Conservation (phyloP, 2,329 filamentous ascomycete species). For the Aspergillus tubingensis region DNA sequence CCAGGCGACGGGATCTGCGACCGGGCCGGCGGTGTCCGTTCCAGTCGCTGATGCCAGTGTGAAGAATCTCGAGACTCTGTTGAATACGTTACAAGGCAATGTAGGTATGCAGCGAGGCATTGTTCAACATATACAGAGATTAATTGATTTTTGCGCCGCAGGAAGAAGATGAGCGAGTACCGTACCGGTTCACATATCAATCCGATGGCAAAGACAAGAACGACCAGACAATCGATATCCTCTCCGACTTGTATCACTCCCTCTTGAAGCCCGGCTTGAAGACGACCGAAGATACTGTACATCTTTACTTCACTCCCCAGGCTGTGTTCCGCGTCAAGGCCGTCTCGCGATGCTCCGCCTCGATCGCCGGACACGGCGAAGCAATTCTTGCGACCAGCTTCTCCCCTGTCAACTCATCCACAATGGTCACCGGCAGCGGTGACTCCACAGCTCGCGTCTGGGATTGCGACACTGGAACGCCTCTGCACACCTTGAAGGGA, state of each 20-base stretch:
- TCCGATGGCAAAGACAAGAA: constrained; percentile 36
- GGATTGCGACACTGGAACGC: constrained; percentile 93
- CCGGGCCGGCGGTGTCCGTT: constrained; percentile 71
- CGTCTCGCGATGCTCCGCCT: constrained; percentile 84
- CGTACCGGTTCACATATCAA: constrained; percentile 66
- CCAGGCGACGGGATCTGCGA: constrained; percentile 68
- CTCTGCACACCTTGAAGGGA: constrained; percentile 79
- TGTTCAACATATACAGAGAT: neutral
- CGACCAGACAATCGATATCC: constrained; percentile 47
- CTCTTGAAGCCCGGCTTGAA: constrained; percentile 54
- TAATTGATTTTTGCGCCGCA: constrained; percentile 24
- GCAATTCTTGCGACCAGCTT: constrained; percentile 86
- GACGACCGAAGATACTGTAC: constrained; percentile 63
- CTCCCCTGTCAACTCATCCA: constrained; percentile 73
- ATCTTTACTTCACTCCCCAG: constrained; percentile 73
- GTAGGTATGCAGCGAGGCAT: constrained; percentile 47
- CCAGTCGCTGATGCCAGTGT: constrained; percentile 82
- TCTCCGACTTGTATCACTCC: constrained; percentile 53
- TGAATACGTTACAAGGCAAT: constrained; percentile 81
- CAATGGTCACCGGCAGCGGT: constrained; percentile 84
- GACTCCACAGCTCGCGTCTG: constrained; percentile 90
- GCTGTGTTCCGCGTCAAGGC: constrained; percentile 92
- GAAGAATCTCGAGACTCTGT: constrained; percentile 81
- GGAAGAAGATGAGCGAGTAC: constrained; percentile 63
- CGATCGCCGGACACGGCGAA: constrained; percentile 87